Percentiles rank a stretch among this genome's conserved stretches.
Conservation (phyloP, 2,329 filamentous ascomycete species). For the Xylaria polymorpha region DNA sequence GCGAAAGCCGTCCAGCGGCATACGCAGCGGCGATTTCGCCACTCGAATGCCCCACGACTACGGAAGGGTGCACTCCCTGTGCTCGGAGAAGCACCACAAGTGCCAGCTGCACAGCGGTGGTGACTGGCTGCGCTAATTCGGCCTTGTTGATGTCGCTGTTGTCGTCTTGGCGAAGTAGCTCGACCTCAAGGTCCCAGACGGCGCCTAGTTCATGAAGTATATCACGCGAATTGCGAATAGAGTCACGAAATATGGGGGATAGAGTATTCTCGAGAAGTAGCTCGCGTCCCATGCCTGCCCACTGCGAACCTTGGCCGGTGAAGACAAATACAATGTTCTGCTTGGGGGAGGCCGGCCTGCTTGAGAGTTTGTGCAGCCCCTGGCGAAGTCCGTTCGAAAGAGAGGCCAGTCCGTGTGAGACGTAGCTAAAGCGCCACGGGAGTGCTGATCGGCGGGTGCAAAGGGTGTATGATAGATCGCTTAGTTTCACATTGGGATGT, state of each 20-base stretch:
- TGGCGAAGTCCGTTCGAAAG: neutral
- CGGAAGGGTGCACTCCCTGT: slow-evolving; percentile 13
- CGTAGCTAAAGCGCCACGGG: slow-evolving; percentile 34
- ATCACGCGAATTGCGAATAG: neutral
- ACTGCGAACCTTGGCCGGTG: neutral
- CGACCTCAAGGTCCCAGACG: neutral
- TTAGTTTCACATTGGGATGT: slow-evolving; percentile 3
- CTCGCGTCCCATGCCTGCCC: neutral
- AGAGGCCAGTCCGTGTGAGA: neutral
- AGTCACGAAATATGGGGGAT: neutral
- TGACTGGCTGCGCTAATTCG: neutral
- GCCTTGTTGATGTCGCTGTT: neutral
- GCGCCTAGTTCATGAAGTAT: neutral
- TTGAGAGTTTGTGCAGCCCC: too few species aligned
- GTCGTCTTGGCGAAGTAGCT: neutral
- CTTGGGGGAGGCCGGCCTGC: too few species aligned
- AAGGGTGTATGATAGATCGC: slow-evolving; percentile 38
- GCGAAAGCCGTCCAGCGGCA: slow-evolving; percentile 6
- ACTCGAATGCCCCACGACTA: slow-evolving; percentile 26
- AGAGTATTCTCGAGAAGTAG: neutral
- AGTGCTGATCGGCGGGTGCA: slow-evolving; percentile 32
- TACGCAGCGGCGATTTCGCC: slow-evolving; percentile 32
- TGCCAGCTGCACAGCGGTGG: neutral
- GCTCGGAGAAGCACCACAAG: neutral
- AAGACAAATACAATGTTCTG: neutral